Conservation (phyloP, 768 basidiomycete genomes). For the Termitomyces sp. region DNA sequence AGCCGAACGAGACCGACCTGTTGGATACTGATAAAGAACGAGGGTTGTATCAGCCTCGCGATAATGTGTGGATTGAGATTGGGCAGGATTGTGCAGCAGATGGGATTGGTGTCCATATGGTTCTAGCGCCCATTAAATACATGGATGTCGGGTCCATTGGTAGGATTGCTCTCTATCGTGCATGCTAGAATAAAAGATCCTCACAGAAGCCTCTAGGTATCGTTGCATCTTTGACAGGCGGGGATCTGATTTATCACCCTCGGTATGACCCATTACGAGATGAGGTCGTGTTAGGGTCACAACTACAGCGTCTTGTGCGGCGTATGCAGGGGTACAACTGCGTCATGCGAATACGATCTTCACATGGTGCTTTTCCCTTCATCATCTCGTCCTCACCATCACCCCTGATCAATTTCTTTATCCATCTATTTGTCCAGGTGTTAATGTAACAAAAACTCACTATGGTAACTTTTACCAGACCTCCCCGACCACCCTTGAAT, state of each 20-base stretch:
- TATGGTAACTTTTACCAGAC: slow-evolving; percentile 71
- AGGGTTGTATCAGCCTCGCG: slow-evolving; percentile 73
- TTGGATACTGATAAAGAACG: slow-evolving; percentile 88
- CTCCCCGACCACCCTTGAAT: slow-evolving; percentile 67
- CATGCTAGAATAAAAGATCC: background rate
- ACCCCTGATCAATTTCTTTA: slow-evolving; percentile 4
- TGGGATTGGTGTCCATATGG: slow-evolving; percentile 88
- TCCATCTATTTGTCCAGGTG: slow-evolving; percentile 32
- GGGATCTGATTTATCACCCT: slow-evolving; percentile 89
- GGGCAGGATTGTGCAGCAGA: slow-evolving; percentile 87
- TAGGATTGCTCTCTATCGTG: slow-evolving; percentile 20
- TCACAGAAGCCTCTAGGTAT: slow-evolving; percentile 36
- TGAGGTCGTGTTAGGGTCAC: slow-evolving; percentile 59
- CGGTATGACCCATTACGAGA: slow-evolving; percentile 76
- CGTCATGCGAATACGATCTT: slow-evolving; percentile 76
- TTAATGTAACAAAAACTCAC: slow-evolving; percentile 54
- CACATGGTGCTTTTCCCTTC: slow-evolving; percentile 44
- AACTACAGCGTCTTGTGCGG: slow-evolving; percentile 62
- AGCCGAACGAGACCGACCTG: slow-evolving; percentile 55
- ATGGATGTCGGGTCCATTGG: slow-evolving; percentile 89
- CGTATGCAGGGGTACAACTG: slow-evolving; percentile 79
- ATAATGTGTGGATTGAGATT: slow-evolving; percentile 71
- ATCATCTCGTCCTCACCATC: background rate
- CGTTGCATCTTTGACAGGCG: slow-evolving; percentile 74
- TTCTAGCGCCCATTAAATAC: slow-evolving; percentile 73